A percentile compares a stretch with the other conserved stretches of the same genome.
Conservation (phyloP, 805 yeast genomes). For the Candida gorgasii region DNA sequence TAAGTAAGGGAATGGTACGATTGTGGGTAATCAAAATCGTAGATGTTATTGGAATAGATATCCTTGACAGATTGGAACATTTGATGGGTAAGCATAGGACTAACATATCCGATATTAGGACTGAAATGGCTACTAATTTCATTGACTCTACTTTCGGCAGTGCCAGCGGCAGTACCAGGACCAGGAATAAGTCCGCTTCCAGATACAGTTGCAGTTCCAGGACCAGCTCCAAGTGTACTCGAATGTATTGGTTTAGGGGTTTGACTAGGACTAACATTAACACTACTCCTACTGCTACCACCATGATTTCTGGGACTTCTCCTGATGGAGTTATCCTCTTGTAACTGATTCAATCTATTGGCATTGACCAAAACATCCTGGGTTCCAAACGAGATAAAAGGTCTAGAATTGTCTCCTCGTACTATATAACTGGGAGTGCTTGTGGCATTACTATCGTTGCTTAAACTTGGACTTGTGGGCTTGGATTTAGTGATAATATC, state of each 20-base stretch:
- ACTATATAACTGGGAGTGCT: constrained; percentile 8
- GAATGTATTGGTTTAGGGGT: neutral
- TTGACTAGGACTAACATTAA: no score
- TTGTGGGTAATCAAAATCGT: constrained; percentile 61
- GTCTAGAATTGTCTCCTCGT: constrained; percentile 31
- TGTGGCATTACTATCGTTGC: neutral
- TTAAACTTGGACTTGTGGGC: constrained; percentile 36
- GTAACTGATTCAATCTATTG: neutral
- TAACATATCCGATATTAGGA: constrained; percentile 36
- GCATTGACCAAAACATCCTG: constrained; percentile 6
- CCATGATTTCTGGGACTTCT: neutral
- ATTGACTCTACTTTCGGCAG: no score
- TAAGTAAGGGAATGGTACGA: constrained; percentile 61
- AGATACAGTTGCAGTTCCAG: no score
- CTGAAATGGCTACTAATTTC: constrained; percentile 9
- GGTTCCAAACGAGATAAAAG: constrained; percentile 41
- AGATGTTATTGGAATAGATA: constrained; percentile 47
- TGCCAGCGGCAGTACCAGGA: no score
- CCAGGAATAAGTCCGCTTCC: no score
- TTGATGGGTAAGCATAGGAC: constrained; percentile 59
- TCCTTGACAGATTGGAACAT: constrained; percentile 52
- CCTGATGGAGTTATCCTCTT: neutral
- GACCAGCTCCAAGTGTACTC: no score
- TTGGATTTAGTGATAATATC: constrained; percentile 46
- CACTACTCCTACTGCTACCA: neutral